Base-by-base conservation (phyloP, 768 basidiomycete species). In the Trametes maxima region DNA sequence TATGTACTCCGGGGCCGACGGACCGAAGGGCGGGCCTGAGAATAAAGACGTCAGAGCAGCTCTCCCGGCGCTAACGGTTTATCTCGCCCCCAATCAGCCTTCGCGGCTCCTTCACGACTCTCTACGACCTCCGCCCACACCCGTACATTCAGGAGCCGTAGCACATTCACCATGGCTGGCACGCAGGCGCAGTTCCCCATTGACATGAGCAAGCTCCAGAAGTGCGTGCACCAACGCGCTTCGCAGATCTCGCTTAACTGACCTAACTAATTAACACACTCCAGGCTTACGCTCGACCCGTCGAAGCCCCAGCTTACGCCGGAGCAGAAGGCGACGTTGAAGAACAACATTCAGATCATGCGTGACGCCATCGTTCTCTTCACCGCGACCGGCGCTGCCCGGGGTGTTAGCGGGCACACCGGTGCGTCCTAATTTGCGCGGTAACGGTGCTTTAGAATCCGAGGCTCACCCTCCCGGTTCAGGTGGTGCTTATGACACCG, bases 371-470 rank as follows among this genome's bases (percentile, higher is more conserved):
- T 95, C 65, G 86, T 95, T 24, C 77, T 91, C 47, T 95, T 94
- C 75, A 95, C 93, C 0, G 88, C 92, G 5, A 88, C 90, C 8
- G 93, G 90, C 54, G 85, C 90, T 51, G 93, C 93, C 3, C 81
- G 93, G 44, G 93, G 93, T 50, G 89, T 92, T 44, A 90, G 89
- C 66, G 93, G 93, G 36, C 93, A 94, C 74, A 93, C 90, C 68
- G 89, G 88, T 86, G 55, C 45, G 68, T 53, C 17, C 19, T 44
- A 7, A 8, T 8, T 33, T 3, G 8, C 28, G 4, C 8, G 28
- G 28, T 8, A 33, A 33, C 8, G 28, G 28, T 33, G 28, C 8
- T 33, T 8, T 3, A 33, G 28, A 33, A 8, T 33, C 8, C 28
- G 28, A 33, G 8, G 17, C 49, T 60, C 25, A 65, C 40, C 2